These are phyloP conservation scores for Chaetomiaceae sp. DNA, from an alignment of 2,329 filamentous ascomycete genomes.

Conservation along the genomic window DNA sequence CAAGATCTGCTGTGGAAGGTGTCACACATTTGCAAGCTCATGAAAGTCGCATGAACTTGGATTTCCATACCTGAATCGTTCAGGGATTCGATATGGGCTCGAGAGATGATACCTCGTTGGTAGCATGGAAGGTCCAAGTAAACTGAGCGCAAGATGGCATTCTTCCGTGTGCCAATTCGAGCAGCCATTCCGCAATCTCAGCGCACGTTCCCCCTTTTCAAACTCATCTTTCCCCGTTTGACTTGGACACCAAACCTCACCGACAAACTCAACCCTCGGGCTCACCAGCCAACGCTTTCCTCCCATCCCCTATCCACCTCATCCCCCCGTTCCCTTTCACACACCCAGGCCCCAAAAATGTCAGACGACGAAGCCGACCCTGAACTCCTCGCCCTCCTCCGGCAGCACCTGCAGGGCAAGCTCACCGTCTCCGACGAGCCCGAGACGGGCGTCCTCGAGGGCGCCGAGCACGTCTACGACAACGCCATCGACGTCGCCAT, in stretches of 20 bases:
- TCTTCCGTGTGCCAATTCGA: neutral
- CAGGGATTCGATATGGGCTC: too few species aligned
- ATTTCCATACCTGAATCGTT: too few species aligned
- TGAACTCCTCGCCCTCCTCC: conserved; percentile 80
- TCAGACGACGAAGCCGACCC: conserved; percentile 81
- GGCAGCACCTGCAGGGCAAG: conserved; percentile 68
- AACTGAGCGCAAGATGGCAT: neutral
- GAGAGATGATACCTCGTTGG: too few species aligned
- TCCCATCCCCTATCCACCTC: neutral
- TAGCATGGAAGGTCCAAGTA: too few species aligned
- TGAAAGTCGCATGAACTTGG: too few species aligned
- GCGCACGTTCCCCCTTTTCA: conserved; percentile 12
- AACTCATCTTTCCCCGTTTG: neutral
- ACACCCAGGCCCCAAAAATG: conserved; percentile 16
- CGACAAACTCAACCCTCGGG: neutral
- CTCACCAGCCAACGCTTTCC: neutral
- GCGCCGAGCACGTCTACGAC: conserved; percentile 82
- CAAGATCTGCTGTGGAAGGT: neutral
- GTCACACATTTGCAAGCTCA: neutral
- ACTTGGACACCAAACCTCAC: neutral
- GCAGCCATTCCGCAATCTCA: neutral
- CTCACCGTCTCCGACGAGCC: conserved; percentile 52
- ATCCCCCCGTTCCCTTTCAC: neutral
- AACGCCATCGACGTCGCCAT: conserved; percentile 91
- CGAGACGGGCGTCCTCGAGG: conserved; percentile 76